phyloP scores from a whole-genome alignment of 1,284 basidiomycete genomes.

The Apiotrichum laibachii region DNA sequence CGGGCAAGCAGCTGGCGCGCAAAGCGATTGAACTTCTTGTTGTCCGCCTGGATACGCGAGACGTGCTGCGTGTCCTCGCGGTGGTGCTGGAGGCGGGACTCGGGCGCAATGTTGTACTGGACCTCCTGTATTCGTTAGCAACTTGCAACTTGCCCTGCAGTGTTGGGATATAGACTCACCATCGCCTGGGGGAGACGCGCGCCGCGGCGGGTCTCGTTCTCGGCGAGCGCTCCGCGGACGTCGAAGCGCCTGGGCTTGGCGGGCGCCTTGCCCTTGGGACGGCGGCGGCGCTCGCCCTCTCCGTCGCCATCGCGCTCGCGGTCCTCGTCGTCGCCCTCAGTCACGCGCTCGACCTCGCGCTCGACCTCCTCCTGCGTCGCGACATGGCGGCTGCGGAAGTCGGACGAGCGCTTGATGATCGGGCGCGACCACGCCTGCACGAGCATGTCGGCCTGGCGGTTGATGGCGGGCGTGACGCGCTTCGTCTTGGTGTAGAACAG shows the following conservation, averaged over 20 bases:
- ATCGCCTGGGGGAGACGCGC: conserved; percentile 35
- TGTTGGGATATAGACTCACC: conserved; percentile 22
- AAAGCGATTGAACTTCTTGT: conserved; percentile 49
- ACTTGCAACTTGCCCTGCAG: neutral
- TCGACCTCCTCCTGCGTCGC: conserved; percentile 26
- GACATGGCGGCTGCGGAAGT: conserved; percentile 58
- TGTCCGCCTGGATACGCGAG: conserved; percentile 44
- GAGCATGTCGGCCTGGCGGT: conserved; percentile 76
- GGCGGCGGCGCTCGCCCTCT: conserved; percentile 6
- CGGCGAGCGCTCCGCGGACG: conserved; percentile 32
- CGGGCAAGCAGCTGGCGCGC: conserved; percentile 39
- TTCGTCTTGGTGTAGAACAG: conserved; percentile 90
- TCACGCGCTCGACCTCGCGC: conserved; percentile 8
- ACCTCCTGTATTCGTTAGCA: conserved; percentile 29
- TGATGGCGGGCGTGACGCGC: conserved; percentile 77
- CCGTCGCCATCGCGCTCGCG: conserved; percentile 10
- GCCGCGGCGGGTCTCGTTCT: conserved; percentile 41
- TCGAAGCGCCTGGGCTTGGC: conserved; percentile 38
- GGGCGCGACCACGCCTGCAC: conserved; percentile 88
- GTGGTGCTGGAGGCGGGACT: conserved; percentile 33
- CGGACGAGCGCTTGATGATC: conserved; percentile 85
- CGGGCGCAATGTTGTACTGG: conserved; percentile 46
- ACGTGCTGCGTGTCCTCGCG: conserved; percentile 39
- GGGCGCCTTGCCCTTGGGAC: conserved; percentile 11
- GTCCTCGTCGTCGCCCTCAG: conserved; percentile 23